phyloP scores from a whole-genome alignment of 2,329 filamentous ascomycete genomes.

The Diaporthe citri region DNA sequence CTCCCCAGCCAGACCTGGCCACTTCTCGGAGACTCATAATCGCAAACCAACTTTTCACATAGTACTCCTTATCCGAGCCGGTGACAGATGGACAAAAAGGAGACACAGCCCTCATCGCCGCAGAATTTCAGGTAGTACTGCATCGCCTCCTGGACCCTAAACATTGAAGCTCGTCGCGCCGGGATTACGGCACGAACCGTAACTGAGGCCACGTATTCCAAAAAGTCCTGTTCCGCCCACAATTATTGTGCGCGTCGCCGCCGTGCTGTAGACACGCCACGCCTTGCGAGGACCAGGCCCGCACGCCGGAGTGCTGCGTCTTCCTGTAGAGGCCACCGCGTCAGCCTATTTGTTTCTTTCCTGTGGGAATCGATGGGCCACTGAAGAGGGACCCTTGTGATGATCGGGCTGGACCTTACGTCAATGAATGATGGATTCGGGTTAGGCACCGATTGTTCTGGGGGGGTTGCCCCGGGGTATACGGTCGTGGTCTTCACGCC shows the following conservation, averaged over 20 bases:
- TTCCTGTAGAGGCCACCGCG: not conserved
- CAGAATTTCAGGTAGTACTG: too few relatives aligned
- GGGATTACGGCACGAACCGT: not conserved
- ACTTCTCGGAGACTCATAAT: not conserved
- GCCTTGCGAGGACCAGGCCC: not conserved
- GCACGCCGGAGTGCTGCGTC: not conserved
- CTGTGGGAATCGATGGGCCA: not conserved
- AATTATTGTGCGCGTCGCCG: not conserved
- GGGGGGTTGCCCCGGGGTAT: not conserved
- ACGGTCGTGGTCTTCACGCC: not conserved
- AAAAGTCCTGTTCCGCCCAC: not conserved
- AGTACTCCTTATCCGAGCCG: not conserved
- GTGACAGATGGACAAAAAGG: not conserved
- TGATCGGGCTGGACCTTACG: not conserved
- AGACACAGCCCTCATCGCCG: not conserved
- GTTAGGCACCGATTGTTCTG: too few relatives aligned
- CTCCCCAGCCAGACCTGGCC: not conserved
- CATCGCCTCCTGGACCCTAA: too few relatives aligned
- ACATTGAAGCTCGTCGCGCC: too few relatives aligned
- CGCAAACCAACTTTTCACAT: not conserved
- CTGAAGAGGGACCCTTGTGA: not conserved
- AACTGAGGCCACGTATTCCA: not conserved
- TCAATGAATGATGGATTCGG: not conserved
- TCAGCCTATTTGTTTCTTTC: not conserved
- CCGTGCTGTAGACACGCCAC: accelerated